Conservation (phyloP, 169 alveolate species). For the Plasmodium gonderi region DNA sequence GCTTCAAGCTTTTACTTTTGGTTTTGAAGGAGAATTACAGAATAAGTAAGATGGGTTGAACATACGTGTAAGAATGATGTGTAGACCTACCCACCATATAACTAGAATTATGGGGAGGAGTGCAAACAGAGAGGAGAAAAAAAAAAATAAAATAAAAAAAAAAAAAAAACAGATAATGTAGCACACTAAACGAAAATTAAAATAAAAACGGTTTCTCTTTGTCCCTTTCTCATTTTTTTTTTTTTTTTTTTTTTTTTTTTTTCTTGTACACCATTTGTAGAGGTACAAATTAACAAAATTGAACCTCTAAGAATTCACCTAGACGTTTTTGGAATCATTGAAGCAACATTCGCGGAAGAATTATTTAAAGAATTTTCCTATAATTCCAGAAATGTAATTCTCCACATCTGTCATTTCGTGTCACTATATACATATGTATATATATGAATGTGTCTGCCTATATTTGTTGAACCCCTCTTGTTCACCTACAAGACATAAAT, state of each 20-base stretch:
- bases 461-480: too few species aligned
- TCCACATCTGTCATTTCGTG: background rate
- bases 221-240: background rate
- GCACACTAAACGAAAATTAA: background rate
- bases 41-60: conserved; percentile 12
- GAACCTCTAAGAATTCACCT: conserved; percentile 32
- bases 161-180: background rate
- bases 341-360: conserved; percentile 21
- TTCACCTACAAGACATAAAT: too few species aligned
- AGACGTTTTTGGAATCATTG: conserved; percentile 29
- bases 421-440: background rate
- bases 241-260: background rate
- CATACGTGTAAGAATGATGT: background rate
- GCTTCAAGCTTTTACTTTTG: conserved; percentile 33
- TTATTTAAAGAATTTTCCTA: conserved; percentile 5
- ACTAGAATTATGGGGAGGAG: background rate
- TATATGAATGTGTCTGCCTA: too few species aligned
- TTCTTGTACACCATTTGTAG: conserved; percentile 8
- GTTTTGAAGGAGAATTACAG: conserved; percentile 51
- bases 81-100: too few species aligned
- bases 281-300: conserved; percentile 36
- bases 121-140: background rate
- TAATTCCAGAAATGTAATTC: conserved; percentile 20
- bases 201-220: background rate
- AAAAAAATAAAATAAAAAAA: background rate